Evolutionary conservation across 129 eudicot genomes (phyloP).

Genomic region (Silybum marianum): DNA sequence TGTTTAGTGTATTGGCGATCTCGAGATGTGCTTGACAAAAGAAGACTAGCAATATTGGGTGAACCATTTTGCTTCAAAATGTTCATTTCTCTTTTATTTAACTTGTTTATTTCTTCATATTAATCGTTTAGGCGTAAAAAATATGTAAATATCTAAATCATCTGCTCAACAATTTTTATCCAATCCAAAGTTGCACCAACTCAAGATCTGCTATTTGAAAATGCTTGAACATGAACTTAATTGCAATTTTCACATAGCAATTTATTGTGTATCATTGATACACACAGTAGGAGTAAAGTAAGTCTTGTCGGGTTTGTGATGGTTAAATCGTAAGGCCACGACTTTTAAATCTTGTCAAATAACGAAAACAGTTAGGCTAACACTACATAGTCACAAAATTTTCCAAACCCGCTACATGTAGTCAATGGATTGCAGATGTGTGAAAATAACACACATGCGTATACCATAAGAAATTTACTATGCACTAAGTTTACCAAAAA

Average conservation of each 20-base stretch:
- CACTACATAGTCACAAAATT: background rate
- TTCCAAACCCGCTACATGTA: background rate
- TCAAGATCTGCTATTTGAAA: background rate
- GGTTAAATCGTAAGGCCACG: background rate
- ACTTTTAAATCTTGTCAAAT: background rate
- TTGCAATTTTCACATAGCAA: background rate
- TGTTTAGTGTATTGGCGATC: background rate
- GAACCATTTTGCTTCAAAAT: background rate
- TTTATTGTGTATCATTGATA: background rate
- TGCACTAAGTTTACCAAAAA: no score
- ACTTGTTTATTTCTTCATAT: no score
- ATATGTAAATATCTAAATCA: no score
- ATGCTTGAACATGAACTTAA: background rate
- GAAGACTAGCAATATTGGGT: background rate
- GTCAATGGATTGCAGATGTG: background rate
- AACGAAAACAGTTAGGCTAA: background rate
- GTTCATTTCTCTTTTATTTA: no score
- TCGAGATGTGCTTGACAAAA: background rate
- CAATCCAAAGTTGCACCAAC: no score
- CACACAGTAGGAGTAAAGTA: background rate
- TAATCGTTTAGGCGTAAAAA: no score
- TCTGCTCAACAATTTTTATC: no score
- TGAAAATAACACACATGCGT: background rate
- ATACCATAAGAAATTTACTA: background rate
- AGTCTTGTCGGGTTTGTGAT: no score